Percentiles rank a stretch among this genome's conserved stretches.
These are phyloP conservation scores for Puccinellia tenuiflora DNA, from an alignment of 176 grass and related monocot genomes.

Conservation along the genomic window DNA sequence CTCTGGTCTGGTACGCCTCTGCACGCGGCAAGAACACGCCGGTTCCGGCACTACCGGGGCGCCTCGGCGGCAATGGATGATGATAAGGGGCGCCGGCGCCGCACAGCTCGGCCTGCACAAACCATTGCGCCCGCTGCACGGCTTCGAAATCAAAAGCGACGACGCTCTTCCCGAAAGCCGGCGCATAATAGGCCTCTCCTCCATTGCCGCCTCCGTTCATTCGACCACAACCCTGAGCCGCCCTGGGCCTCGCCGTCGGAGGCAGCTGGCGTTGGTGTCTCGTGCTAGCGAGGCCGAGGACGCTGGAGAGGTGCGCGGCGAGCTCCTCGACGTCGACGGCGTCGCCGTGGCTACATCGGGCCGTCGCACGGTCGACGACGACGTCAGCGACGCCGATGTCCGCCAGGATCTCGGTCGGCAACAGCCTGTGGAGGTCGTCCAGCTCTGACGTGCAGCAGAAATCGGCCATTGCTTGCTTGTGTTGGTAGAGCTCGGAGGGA, in stretches of 20 bases:
- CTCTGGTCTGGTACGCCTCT: not conserved
- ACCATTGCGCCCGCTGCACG: not conserved
- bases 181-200: not conserved
- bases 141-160: not conserved
- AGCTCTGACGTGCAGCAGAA: conserved; percentile 12
- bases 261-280: not conserved
- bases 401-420: conserved; percentile 19
- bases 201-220: not conserved
- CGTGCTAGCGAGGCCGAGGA: conserved; percentile 14
- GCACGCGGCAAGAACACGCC: conserved; percentile 33
- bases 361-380: not conserved
- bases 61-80: not conserved
- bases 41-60: not conserved
- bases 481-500: not conserved
- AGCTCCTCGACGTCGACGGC: conserved; percentile 7
- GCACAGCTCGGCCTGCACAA: not conserved
- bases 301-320: conserved; percentile 7
- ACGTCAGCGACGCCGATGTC: not conserved
- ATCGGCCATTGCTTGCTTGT: not conserved
- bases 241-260: not conserved
- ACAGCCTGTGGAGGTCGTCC: not conserved
- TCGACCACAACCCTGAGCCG: not conserved
- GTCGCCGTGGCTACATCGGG: not conserved
- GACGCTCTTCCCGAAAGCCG: not conserved
- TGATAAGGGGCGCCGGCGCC: not conserved